Conservation (phyloP, 2,329 filamentous ascomycete species). For the Proliferodiscus dingleyae region DNA sequence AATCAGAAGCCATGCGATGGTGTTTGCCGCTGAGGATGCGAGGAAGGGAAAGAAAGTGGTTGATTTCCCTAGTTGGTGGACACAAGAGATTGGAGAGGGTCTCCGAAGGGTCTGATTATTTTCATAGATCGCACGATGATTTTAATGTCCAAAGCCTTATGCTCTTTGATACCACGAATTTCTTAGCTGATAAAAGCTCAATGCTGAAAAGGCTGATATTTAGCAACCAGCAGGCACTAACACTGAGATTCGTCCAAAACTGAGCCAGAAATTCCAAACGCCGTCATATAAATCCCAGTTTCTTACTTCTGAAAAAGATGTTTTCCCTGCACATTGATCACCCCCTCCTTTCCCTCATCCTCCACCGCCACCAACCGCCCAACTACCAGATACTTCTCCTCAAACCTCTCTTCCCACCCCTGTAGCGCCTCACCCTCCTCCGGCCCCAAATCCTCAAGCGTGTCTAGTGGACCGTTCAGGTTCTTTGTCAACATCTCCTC, state of each 20-base stretch:
- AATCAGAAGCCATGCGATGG: slow-evolving; percentile 83
- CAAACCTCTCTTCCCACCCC: slow-evolving; percentile 92
- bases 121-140: background rate
- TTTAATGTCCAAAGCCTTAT: too few relatives aligned
- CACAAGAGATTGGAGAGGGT: slow-evolving; percentile 41
- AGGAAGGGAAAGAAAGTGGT: slow-evolving; percentile 65
- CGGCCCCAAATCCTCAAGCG: slow-evolving; percentile 61
- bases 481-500: slow-evolving; percentile 92
- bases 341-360: slow-evolving; percentile 42
- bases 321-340: background rate
- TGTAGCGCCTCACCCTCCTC: slow-evolving; percentile 79
- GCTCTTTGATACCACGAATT: background rate
- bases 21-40: slow-evolving; percentile 91
- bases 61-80: slow-evolving; percentile 75
- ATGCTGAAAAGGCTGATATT: background rate
- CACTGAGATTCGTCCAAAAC: too few relatives aligned
- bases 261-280: too few relatives aligned
- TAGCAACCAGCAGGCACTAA: background rate
- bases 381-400: slow-evolving; percentile 92
- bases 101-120: slow-evolving; percentile 7
- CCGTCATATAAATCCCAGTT: too few relatives aligned
- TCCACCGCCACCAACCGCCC: slow-evolving; percentile 72
- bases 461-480: slow-evolving; percentile 76
- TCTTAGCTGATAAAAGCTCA: background rate
- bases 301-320: too few relatives aligned